Evolutionary conservation across 164 flowering plant species (phyloP).

Genomic region (Stephania yunnanensis): DNA sequence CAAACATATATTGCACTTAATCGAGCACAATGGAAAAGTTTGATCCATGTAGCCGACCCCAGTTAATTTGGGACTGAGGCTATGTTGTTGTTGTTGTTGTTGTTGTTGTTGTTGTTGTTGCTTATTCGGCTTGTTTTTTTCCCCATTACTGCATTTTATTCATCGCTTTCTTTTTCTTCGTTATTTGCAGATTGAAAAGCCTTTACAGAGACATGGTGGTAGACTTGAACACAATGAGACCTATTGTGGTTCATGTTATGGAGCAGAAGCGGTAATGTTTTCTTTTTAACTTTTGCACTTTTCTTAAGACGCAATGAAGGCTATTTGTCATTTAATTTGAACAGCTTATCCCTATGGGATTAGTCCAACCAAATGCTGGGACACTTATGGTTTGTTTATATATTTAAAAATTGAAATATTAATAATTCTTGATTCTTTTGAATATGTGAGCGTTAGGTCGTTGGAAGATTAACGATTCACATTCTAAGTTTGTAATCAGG

Average conservation of each 20-base stretch:
- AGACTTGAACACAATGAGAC: conserved; percentile 93
- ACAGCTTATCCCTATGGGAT: neutral
- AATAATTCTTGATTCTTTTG: neutral
- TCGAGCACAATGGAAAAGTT: too few relatives aligned
- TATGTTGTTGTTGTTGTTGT: too few relatives aligned
- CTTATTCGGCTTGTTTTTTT: neutral
- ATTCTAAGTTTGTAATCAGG: neutral
- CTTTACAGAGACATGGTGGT: conserved; percentile 89
- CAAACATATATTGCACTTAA: too few relatives aligned
- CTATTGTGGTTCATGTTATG: conserved; percentile 91
- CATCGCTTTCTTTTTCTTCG: neutral
- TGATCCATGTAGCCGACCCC: too few relatives aligned
- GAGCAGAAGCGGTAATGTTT: conserved; percentile 66
- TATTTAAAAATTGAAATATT: neutral
- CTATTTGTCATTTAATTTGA: neutral
- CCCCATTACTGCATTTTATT: neutral
- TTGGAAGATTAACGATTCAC: neutral
- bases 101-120: too few relatives aligned
- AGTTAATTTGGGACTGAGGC: too few relatives aligned
- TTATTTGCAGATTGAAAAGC: conserved; percentile 67
- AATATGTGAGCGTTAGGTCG: neutral
- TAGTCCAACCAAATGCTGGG: neutral
- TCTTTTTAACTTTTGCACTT: conserved; percentile 4
- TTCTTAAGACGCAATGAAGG: neutral
- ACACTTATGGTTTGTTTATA: neutral